phyloP scores from a whole-genome alignment of 179 eudicot species.

The Vitellaria paradoxa region DNA sequence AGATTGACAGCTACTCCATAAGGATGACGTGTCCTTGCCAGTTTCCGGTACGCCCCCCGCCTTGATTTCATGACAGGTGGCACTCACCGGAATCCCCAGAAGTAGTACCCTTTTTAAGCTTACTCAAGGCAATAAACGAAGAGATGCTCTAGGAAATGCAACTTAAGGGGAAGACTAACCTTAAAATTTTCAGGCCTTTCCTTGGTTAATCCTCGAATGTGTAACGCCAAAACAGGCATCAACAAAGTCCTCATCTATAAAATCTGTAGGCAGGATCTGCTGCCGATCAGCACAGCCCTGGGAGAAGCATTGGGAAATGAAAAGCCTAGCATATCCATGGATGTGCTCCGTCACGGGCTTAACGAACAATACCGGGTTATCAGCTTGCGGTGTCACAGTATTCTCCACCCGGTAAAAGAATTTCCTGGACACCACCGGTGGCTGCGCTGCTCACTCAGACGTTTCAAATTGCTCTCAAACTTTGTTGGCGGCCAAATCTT shows the following conservation, averaged over 20 bases:
- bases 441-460: slow-evolving; percentile 52
- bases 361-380: slow-evolving; percentile 75
- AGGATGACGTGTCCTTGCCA: too few species aligned
- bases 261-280: slow-evolving; percentile 85
- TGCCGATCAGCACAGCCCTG: slow-evolving; percentile 55
- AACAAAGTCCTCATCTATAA: slow-evolving; percentile 79
- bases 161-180: too few species aligned
- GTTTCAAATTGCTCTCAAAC: slow-evolving; percentile 77
- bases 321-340: slow-evolving; percentile 68
- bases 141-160: too few species aligned
- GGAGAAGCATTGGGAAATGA: slow-evolving; percentile 53
- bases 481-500: slow-evolving; percentile 76
- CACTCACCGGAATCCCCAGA: too few species aligned
- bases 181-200: slow-evolving; percentile 20
- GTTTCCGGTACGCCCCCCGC: too few species aligned
- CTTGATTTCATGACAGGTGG: too few species aligned
- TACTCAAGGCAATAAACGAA: too few species aligned
- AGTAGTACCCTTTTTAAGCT: too few species aligned
- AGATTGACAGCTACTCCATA: too few species aligned
- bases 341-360: slow-evolving; percentile 75
- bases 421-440: slow-evolving; percentile 46
- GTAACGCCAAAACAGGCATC: slow-evolving; percentile 84
- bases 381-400: slow-evolving; percentile 89
- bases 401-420: slow-evolving; percentile 88
- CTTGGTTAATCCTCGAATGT: slow-evolving; percentile 35